Base-by-base conservation (phyloP, 768 basidiomycete species). In the Lentinus brumalis region DNA sequence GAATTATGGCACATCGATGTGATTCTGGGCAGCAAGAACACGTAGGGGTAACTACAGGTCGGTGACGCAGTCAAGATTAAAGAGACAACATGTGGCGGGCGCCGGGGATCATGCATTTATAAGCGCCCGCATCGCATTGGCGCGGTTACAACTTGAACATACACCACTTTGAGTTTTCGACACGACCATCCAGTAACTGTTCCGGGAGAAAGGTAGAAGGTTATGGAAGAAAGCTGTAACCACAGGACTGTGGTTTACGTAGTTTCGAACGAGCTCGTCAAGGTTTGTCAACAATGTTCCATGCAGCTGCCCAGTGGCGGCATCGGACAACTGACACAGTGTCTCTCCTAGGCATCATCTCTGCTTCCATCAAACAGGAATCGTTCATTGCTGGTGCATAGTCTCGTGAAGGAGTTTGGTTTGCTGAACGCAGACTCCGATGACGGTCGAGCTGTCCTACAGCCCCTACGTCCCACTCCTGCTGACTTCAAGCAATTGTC, bases 291-390 rank as follows among this genome's bases (percentile, higher is more conserved):
- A 14, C 18, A 44, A 9, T 42, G 11, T 29, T 21, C 40, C 32
- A 30, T 29, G n/a, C 21, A 26, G 21, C 21, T 26, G 21, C 21
- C 21, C 21, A 26, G 21, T 26, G 21, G 21, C 21, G 32, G 16
- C 9, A 11, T 18, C 4, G 3, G 12, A 29, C 21, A 26, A 26
- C 51, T 2, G 10, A 8, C 26, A 30, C 1, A 40, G 38, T 38
- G 15, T 6, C 26, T 18, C 16, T 44, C n/a, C 8, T 49, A 83
- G 80, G 69, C 76, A 30, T 79, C 81, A 2, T 84, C 83, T 4
- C 77, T 84, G 4, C 79, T 94, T 0, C 89, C 89, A 7, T 89
- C 88, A 0, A 92, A 92, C 66, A 80, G 69, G 57, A 81, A 85
- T 44, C 80, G 89, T 32, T 91, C 89, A 0, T 65, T 82, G 2